Evolutionary conservation across 208 protist genomes (phyloP), one percentile per base, ranked within the genome.

Genomic region (Crithidia acanthocephali): DNA sequence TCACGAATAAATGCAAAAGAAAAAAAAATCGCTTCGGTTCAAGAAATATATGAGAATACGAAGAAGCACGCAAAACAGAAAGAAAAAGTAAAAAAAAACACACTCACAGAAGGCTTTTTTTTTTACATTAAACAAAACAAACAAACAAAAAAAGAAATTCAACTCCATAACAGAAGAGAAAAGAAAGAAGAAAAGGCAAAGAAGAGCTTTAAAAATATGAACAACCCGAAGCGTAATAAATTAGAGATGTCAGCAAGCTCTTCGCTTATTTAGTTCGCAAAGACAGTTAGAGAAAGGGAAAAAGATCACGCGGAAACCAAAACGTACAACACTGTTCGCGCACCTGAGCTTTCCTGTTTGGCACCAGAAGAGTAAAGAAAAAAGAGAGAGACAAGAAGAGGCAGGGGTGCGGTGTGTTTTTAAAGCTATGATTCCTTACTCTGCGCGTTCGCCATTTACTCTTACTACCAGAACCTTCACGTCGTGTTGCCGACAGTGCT

Each of bases 131-230:
- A 45, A 23, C 23, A 45, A 40, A 60, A 60, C 30, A 28, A 28
- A 58, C 5, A 40, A 40, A 40, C 11, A 11, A 40, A 11, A 40
- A 40, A 40, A 40, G 44, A 48, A n/a, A n/a, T n/a, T 48, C 16
- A 48, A 15, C 44, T 48, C 16, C 44, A 62, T 71, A 61, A 53
- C 9, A 61, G 51, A 37, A 28, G 47, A 27, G 42, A 37, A 60
- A 52, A 30, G 8, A 23, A 44, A 47, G 16, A 32, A 8, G 42
- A 61, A 68, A 7, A n/a, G 35, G 37, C 20, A 32, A n/a, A 35
- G 48, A 68, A 44, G 20, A 58, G 11, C 7, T 13, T 45, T 7
- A 23, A 62, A 57, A 58, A 74, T 50, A 25, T 40, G 15, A 59
- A 74, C 35, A 59, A 37, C 22, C 48, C 23, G 6, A 30, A 22